Evolutionary conservation across 495 filamentous ascomycete genomes (phyloP), one percentile per base, ranked within the genome.

Genomic region (Daldinia decipiens): DNA sequence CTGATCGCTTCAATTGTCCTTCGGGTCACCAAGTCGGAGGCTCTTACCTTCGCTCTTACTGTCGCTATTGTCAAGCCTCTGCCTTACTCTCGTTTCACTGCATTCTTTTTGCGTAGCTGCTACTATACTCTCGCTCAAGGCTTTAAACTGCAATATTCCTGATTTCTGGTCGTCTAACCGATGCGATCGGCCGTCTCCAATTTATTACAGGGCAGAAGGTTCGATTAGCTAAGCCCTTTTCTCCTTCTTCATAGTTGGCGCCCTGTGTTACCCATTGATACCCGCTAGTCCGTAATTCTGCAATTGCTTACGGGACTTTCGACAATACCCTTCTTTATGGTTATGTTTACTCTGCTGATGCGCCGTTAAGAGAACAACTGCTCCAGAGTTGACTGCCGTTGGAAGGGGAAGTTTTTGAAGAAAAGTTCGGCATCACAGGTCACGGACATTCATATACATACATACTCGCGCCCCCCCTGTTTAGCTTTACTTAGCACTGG

Each of bases 251-350:
- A 57, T 58, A 47, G 70, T 65, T 27, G 70, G 65, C 65, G 65
- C 61, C 19, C 52, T 21, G 59, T 65, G 70, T 73, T 73, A 73
- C 70, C 65, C 70, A 64, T 65, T 60, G 60, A 60, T 62, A 65
- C 70, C 65, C 65, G 65, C 70, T 72, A 65, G 54, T 43, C 50
- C 39, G 55, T 64, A 65, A 60, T 64, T 21, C 34, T 17, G 55
- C 56, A 50, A 53, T 58, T 58, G 60, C 70, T 68, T 72, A 68
- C 65, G 17, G 60, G 36, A 39, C 53, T 56, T n/a, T 58, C 58
- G 39, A 51, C 65, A 17, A 53, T 51, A 65, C 55, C 3, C 55
- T 32, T 60, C 45, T 53, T 59, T 26, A 29, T 59, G 64, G 47
- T 60, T 36, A 53, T 72, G 70, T 69, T 73, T 68, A 68, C 62